Base-by-base conservation (phyloP, 2,329 filamentous ascomycete species). In the Magnaporthiopsis incrustans region DNA sequence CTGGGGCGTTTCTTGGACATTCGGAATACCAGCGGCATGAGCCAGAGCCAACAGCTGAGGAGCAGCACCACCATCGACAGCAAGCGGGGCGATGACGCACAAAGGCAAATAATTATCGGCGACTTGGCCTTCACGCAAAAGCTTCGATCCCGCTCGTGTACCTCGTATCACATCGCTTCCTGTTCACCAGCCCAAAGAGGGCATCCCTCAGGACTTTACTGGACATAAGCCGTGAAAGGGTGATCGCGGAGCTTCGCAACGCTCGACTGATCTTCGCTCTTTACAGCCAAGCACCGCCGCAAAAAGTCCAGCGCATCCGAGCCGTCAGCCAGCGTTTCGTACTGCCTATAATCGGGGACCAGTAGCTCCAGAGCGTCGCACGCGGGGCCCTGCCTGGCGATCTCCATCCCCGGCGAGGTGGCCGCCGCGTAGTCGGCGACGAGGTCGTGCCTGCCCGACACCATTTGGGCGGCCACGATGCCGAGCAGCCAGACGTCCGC, bases 401-500 rank as follows among this genome's bases (percentile, higher is more conserved):
- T 12, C 27, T 12, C 2, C 25, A 11, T 12, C 8, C 30, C 58
- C 18, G 38, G 8, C 30, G 58, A 35, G 25, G 30, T 25, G 32
- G 30, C 58, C 30, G 18, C 22, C 4, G 25, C 22, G 4, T 35
- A 60, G 25, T 60, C 30, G 10, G 14, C 30, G 35, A 33, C 58
- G 11, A 60, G 30, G 18, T 15, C 35, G 32, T 7, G 30, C 35
- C 30, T 35, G 10, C 32, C 32, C n/a, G 30, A 18, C 58, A 38
- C 6, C 58, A 60, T n/a, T 8, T 60, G 30, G 15, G 58, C 58
- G 7, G 32, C 58, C 30, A 33, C 58, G 25, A n/a, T 10, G 32
- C 58, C 58, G 12, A 60, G 32, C 22, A 60, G 30, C 58, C 58
- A n/a, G 18, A 60, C 32, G 32, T 60, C 30, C 30, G 58, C 58